Conservation (phyloP, 2,329 filamentous ascomycete genomes). For the Epichloe sylvatica region DNA sequence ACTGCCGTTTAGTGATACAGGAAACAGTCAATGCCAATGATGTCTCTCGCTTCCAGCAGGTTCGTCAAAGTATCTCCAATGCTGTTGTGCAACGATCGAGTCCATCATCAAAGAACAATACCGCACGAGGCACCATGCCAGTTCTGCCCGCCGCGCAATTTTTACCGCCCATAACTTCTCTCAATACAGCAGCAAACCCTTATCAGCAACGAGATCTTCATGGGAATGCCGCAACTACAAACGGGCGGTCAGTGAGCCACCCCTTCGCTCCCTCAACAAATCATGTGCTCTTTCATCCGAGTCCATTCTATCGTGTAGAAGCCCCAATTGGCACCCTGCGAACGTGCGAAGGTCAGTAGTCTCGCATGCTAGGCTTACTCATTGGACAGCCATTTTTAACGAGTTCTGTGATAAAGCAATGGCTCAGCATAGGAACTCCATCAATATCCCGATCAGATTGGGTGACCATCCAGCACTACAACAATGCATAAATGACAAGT, state of each 20-base stretch:
- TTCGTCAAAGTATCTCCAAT: constrained; percentile 28
- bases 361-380: constrained; percentile 10
- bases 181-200: constrained; percentile 5
- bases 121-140: constrained; percentile 2
- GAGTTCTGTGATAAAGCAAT: constrained; percentile 27
- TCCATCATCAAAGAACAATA: constrained; percentile 11
- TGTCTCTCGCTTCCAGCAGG: constrained; percentile 27
- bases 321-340: constrained; percentile 49
- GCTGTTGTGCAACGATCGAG: constrained; percentile 17
- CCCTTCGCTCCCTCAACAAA: constrained; percentile 9
- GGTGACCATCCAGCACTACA: constrained; percentile 39
- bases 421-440: constrained; percentile 39
- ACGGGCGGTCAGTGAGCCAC: constrained; percentile 9
- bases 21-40: constrained; percentile 24
- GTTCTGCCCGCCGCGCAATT: constrained; percentile 4
- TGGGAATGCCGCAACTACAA: constrained; percentile 6
- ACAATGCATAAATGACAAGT: constrained; percentile 45
- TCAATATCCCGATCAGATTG: constrained; percentile 30
- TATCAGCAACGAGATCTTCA: constrained; percentile 8
- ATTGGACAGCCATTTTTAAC: constrained; percentile 14
- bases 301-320: constrained; percentile 70
- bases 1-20: constrained; percentile 24
- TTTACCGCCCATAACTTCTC: constrained; percentile 10
- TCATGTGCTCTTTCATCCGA: constrained; percentile 43
- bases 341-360: constrained; percentile 56